These are phyloP conservation scores for Pichia sp. DNA, from an alignment of 1,139 yeast genomes.

Conservation along the genomic window DNA sequence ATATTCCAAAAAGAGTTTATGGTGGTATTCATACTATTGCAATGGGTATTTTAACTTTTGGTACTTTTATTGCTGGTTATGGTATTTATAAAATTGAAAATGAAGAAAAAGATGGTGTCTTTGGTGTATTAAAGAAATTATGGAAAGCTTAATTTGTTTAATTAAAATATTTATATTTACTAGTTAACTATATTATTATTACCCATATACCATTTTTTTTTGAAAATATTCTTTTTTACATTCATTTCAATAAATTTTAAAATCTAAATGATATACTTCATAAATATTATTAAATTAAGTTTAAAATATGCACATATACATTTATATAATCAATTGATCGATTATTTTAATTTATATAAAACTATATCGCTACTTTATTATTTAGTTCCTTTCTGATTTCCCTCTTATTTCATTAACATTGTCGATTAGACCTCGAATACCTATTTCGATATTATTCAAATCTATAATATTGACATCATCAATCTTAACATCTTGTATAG, in stretches of 20 bases:
- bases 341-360: too few species aligned
- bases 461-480: background rate
- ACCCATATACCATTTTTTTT: background rate
- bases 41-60: constrained; percentile 54
- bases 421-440: background rate
- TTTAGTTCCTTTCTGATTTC: too few species aligned
- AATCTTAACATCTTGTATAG: background rate
- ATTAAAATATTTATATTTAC: background rate
- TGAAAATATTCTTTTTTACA: too few species aligned
- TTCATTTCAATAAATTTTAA: too few species aligned
- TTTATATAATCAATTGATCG: too few species aligned
- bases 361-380: too few species aligned
- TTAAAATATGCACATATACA: too few species aligned
- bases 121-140: constrained; percentile 36
- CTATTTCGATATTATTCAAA: background rate
- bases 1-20: constrained; percentile 68
- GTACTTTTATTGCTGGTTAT: constrained; percentile 55
- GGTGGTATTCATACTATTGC: constrained; percentile 61
- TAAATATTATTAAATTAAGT: too few species aligned
- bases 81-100: constrained; percentile 68
- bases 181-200: background rate
- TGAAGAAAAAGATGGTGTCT: constrained; percentile 49
- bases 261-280: too few species aligned
- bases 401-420: too few species aligned
- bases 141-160: constrained; percentile 32